Percentiles rank a stretch among this genome's conserved stretches.
Conservation (phyloP, 129 eudicot genomes). For the Tanacetum coccineum region DNA sequence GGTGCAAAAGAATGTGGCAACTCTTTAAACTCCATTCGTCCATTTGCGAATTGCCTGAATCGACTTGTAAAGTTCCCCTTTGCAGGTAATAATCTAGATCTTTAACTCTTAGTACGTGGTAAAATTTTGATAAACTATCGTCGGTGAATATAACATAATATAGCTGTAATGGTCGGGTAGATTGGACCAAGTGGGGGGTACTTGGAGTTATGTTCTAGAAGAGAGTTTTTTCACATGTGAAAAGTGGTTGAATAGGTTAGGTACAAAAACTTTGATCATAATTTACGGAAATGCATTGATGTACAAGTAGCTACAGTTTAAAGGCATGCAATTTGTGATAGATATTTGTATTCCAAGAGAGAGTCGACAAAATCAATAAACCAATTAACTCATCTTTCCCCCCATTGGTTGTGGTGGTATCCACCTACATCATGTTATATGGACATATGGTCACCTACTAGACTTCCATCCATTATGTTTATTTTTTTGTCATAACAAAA, state of each 20-base stretch:
- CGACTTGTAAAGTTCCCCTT: conserved; percentile 72
- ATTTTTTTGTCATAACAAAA: too few relatives aligned
- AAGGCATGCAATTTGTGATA: not conserved
- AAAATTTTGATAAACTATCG: conserved; percentile 2
- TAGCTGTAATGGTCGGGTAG: conserved; percentile 1
- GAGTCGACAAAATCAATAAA: not conserved
- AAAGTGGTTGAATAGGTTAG: conserved; percentile 10
- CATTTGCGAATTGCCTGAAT: conserved; percentile 68
- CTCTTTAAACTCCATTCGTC: conserved; percentile 78
- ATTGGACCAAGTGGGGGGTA: not conserved
- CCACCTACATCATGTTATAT: too few relatives aligned
- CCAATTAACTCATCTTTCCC: not conserved
- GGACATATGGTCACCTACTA: too few relatives aligned
- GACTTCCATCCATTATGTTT: too few relatives aligned
- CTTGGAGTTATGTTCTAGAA: not conserved
- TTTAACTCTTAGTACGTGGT: conserved; percentile 23
- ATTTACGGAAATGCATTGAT: not conserved
- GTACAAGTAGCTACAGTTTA: not conserved
- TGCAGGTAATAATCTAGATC: conserved; percentile 60
- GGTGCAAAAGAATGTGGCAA: conserved; percentile 92
- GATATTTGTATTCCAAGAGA: not conserved
- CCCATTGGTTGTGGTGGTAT: too few relatives aligned
- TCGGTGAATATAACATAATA: not conserved
- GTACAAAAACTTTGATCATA: conserved; percentile 8
- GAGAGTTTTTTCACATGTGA: conserved; percentile 11